A percentile compares a stretch with the other conserved stretches of the same genome.
These are phyloP conservation scores for Ophioceras dolichostomum DNA, from an alignment of 2,329 filamentous ascomycete genomes.

Conservation along the genomic window DNA sequence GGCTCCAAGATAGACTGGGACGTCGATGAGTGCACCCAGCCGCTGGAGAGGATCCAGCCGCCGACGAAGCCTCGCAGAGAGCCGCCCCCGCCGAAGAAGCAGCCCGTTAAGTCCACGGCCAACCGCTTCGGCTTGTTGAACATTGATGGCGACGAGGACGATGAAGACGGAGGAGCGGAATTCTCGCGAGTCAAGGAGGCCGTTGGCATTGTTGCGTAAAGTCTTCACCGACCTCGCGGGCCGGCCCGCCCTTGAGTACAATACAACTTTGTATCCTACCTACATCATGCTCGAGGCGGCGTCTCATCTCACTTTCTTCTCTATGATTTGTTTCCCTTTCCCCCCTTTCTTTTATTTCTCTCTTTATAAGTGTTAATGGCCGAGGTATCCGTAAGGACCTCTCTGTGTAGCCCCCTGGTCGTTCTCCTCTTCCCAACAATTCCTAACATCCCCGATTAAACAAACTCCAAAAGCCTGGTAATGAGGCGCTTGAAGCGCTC, in stretches of 20 bases:
- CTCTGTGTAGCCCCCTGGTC: too few species aligned
- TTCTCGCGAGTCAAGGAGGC: constrained; percentile 10
- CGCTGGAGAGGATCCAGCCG: constrained; percentile 24
- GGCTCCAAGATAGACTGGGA: constrained; percentile 58
- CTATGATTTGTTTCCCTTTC: not conserved
- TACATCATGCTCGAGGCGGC: too few species aligned
- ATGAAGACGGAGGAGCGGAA: constrained; percentile 17
- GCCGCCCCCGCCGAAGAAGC: constrained; percentile 19
- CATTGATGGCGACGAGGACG: constrained; percentile 30
- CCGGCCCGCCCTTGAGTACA: too few species aligned
- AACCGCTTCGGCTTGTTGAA: constrained; percentile 54
- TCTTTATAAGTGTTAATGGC: not conserved
- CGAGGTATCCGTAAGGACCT: too few species aligned
- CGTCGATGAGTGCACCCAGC: constrained; percentile 58
- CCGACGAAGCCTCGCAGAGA: constrained; percentile 13
- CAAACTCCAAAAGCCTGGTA: too few species aligned
- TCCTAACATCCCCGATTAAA: too few species aligned
- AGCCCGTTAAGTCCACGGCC: constrained; percentile 20
- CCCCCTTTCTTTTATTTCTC: not conserved
- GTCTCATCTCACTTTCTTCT: constrained; percentile 1
- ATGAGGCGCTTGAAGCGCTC: too few species aligned
- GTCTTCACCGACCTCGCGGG: not conserved
- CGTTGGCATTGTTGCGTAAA: constrained; percentile 14
- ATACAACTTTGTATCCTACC: not conserved
- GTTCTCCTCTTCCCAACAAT: too few species aligned